phyloP scores from a whole-genome alignment of 805 yeast species.

The Jamesozyma hellenica region DNA sequence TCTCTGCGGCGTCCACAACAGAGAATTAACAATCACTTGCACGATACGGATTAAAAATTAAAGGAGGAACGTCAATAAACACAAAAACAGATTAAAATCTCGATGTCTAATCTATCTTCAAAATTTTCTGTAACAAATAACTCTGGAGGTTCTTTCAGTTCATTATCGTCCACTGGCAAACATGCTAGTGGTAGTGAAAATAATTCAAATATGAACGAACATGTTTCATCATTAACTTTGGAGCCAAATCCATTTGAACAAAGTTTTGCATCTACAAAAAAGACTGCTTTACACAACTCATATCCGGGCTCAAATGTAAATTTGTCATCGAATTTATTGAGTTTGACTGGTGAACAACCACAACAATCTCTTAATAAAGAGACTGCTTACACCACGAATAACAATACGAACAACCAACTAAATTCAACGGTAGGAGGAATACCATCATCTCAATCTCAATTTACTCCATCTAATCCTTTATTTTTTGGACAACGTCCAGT shows the following conservation, averaged over 20 bases:
- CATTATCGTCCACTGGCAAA: not conserved
- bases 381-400: not conserved
- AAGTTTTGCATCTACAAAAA: slow-evolving; percentile 62
- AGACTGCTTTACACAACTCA: not conserved
- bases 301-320: not conserved
- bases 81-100: too few species aligned
- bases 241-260: slow-evolving; percentile 95
- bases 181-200: not conserved
- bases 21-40: too few species aligned
- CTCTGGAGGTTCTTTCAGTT: not conserved
- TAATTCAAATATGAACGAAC: not conserved
- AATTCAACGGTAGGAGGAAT: too few species aligned
- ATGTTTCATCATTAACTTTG: slow-evolving; percentile 45
- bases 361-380: not conserved
- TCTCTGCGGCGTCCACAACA: too few species aligned
- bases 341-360: not conserved
- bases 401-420: too few species aligned
- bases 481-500: slow-evolving; percentile 10
- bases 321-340: not conserved
- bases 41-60: too few species aligned
- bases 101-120: not conserved
- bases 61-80: too few species aligned
- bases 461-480: not conserved
- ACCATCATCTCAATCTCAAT: not conserved
- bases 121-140: not conserved